Evolutionary conservation across 2,329 filamentous ascomycete species (phyloP), one percentile per base, ranked within the genome.

Genomic region (Aureobasidium sp.): DNA sequence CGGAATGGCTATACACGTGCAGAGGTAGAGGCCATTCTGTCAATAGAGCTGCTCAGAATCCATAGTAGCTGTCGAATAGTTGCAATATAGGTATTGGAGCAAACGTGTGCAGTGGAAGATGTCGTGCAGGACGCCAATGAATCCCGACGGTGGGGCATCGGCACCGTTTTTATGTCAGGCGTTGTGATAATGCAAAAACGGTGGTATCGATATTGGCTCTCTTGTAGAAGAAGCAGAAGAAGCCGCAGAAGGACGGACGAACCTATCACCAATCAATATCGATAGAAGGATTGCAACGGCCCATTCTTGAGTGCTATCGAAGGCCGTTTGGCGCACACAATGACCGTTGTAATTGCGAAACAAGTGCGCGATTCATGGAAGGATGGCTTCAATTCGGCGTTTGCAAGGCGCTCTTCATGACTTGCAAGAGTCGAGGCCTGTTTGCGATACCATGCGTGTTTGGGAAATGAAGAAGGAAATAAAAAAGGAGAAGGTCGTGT

Each of bases 171-270:
- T 3, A 50, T 50, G 57, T 39, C 57, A 59, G 57, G 42, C 57
- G 57, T 59, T 59, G 57, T 47, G 45, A 59, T 59, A 49, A 59
- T 42, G 57, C 45, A 41, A 13, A 34, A 59, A 50, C 57, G 57
- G 57, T 50, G 57, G 32, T 59, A 59, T 59, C 57, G 57, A 59
- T 59, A 59, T 59, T 59, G 57, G 57, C 57, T 32, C 45, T 27
- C 25, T 29, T 34, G 32, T 57, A 36, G 45, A 50, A 49, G 54
- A 58, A 39, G 13, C 55, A 41, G 44, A 48, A 30, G 45, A 48
- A 48, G 45, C 45, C 8, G 47, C 45, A 50, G 57, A 59, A 59
- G 41, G 25, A 29, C 32, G 42, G 21, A 21, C 57, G 57, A 59
- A 50, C 57, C 45, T 59, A 25, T 39, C 29, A 50, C 42, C 45